phyloP scores from a whole-genome alignment of 495 filamentous ascomycete genomes.

The Lophium mytilinum region DNA sequence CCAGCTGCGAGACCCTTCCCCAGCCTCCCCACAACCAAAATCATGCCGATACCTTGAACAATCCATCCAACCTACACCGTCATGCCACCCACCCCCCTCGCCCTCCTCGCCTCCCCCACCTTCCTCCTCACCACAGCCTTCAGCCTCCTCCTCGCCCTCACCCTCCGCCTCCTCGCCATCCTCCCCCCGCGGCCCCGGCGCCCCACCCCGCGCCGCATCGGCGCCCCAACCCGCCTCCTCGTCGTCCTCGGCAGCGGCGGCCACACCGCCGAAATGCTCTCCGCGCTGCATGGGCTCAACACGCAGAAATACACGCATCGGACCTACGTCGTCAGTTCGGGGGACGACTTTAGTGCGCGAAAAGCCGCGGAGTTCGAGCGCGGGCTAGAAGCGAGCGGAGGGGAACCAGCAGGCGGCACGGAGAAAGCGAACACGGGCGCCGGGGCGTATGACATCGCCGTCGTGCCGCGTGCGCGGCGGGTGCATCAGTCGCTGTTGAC shows the following conservation, averaged over 20 bases:
- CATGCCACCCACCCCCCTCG: slow-evolving; percentile 18
- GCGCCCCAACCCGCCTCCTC: slow-evolving; percentile 54
- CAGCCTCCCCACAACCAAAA: too few relatives aligned
- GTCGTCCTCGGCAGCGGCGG: slow-evolving; percentile 87
- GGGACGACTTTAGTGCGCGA: slow-evolving; percentile 64
- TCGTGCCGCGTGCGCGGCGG: slow-evolving; percentile 59
- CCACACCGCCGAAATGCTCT: slow-evolving; percentile 90
- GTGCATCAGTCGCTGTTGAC: slow-evolving; percentile 73
- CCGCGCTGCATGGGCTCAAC: slow-evolving; percentile 52
- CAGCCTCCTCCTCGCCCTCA: slow-evolving; percentile 5
- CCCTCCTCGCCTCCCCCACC: slow-evolving; percentile 12
- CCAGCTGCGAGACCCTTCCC: too few relatives aligned
- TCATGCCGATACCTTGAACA: too few relatives aligned
- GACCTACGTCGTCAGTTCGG: slow-evolving; percentile 72
- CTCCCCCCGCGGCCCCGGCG: slow-evolving; percentile 30
- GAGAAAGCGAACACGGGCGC: slow-evolving; percentile 8
- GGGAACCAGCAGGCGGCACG: background rate
- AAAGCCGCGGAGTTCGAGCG: slow-evolving; percentile 60
- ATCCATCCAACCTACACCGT: background rate
- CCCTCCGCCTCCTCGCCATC: slow-evolving; percentile 45
- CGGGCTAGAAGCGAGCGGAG: slow-evolving; percentile 15
- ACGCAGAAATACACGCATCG: slow-evolving; percentile 47
- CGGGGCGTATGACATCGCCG: slow-evolving; percentile 45
- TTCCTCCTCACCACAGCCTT: background rate
- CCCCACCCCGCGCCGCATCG: slow-evolving; percentile 21